A percentile compares a stretch with the other conserved stretches of the same genome.
Evolutionary conservation across 2,329 filamentous ascomycete species (phyloP).

Genomic region (Colletotrichum costaricense): DNA sequence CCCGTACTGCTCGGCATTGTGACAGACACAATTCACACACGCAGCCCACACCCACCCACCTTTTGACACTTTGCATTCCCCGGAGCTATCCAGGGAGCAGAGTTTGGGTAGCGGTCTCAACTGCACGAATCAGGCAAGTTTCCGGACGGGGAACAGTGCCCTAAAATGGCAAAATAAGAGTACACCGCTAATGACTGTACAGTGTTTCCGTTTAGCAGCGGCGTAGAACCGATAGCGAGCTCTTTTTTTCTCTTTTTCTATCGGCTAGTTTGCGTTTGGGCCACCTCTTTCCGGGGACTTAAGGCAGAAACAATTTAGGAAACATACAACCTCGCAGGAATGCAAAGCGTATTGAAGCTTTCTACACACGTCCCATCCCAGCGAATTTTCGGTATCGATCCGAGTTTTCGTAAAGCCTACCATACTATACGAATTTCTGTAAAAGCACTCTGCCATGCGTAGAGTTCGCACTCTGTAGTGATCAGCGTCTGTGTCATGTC

Average conservation of each 20-base stretch:
- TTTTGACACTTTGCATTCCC: not conserved
- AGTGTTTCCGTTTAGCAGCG: not conserved
- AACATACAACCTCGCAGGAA: not conserved
- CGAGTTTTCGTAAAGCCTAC: not conserved
- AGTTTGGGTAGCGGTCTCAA: constrained; percentile 11
- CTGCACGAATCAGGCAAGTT: constrained; percentile 23
- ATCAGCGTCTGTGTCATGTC: constrained; percentile 13
- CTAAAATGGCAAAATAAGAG: not conserved
- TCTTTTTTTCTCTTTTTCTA: not conserved
- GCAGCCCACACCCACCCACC: not conserved
- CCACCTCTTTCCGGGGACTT: not conserved
- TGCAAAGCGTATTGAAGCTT: not conserved
- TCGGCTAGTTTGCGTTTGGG: not conserved
- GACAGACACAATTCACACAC: not conserved
- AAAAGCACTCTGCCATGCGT: not conserved
- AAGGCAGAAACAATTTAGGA: not conserved
- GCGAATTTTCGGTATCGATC: constrained; percentile 6
- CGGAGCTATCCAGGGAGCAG: constrained; percentile 17
- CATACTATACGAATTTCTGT: not conserved
- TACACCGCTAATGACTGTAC: not conserved
- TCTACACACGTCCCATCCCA: not conserved
- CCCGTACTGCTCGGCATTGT: not conserved
- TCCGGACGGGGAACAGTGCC: constrained; percentile 7
- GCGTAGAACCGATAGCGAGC: not conserved
- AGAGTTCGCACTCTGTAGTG: not conserved